Base-by-base conservation (phyloP, 2,329 filamentous ascomycete genomes). In the Bimuria novae-zelandiae region DNA sequence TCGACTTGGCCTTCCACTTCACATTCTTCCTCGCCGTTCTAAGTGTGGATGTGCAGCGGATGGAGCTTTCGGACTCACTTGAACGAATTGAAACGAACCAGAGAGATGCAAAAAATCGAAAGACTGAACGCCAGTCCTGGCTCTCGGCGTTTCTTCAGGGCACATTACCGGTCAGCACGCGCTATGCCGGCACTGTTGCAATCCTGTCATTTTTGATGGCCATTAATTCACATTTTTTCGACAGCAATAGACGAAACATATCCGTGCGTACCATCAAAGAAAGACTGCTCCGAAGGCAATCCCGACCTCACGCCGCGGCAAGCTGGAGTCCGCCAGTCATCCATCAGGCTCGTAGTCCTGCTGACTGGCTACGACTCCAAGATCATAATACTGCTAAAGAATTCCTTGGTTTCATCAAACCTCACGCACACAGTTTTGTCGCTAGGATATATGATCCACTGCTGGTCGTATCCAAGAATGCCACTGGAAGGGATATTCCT, bases 11-110 rank as follows among this genome's bases (percentile, higher is more conserved):
- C 64, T 92, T 89, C 64, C 79, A 92, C 19, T 82, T 90, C 7
- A 92, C 89, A 0, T 92, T 92, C 74, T 92, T 93, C 65, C 79
- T 92, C 3, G 85, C 89, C 1, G 88, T 93, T 11, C 77, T 93
- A 21, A 92, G 88, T 64, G 86, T 93, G 37, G 89, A 93, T 69
- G 88, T 93, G 8, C 83, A 86, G 19, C 82, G 89, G 60, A 84
- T 88, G 52, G 89, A 93, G 74, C 80, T 93, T 0, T 85, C 86
- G 60, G 89, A 93, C 67, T 86, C 87, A 2, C 75, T 92, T 8
- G 84, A 77, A 32, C 69, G 76, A 29, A 66, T 73, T 36, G 76
- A 74, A 48, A 52, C 67, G 22, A 54, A 30, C 23, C 63, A 68
- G 10, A 40, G 47, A 12, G 56, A 56, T 33, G 86, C 82, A 61